Percentiles rank a stretch among this genome's conserved stretches.
Evolutionary conservation across 192 early-diverging fungal species (phyloP).

Genomic region (Backusella macrospora): DNA sequence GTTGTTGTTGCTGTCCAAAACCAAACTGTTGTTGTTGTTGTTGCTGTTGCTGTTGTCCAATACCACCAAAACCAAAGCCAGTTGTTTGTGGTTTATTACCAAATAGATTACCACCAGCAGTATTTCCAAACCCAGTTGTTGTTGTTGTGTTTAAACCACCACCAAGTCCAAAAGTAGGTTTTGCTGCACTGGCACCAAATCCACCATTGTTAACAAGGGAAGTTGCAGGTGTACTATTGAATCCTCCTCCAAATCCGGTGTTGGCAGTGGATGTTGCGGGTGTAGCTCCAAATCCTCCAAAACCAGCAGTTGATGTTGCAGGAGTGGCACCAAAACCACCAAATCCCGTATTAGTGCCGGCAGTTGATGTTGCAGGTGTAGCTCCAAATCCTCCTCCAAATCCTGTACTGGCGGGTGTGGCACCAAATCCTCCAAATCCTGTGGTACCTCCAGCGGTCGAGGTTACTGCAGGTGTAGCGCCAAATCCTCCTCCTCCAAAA

Average conservation of each 20-base stretch:
- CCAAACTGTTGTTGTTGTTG: slow-evolving; percentile 44
- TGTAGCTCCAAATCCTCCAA: slow-evolving; percentile 17
- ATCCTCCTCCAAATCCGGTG: slow-evolving; percentile 32
- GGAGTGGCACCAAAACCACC: not conserved
- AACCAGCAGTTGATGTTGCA: not conserved
- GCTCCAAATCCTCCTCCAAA: slow-evolving; percentile 20
- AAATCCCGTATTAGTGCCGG: not conserved
- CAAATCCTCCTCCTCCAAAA: not conserved
- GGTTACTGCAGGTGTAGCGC: not conserved
- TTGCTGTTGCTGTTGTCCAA: slow-evolving; percentile 40
- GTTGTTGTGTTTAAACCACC: slow-evolving; percentile 2
- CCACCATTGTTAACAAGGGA: slow-evolving; percentile 13
- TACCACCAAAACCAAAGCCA: slow-evolving; percentile 5
- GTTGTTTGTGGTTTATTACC: slow-evolving; percentile 12
- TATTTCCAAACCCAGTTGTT: not conserved
- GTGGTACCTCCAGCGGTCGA: not conserved
- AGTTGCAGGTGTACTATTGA: not conserved
- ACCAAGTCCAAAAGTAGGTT: slow-evolving; percentile 33
- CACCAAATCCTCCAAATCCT: slow-evolving; percentile 2
- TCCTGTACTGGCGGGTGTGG: not conserved
- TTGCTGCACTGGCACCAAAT: slow-evolving; percentile 35
- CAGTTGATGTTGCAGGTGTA: not conserved
- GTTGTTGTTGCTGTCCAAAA: slow-evolving; percentile 38
- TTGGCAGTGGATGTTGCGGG: slow-evolving; percentile 23
- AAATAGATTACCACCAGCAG: not conserved